These are phyloP conservation scores for Fusarium luffae DNA, from an alignment of 2,329 filamentous ascomycete genomes.

Conservation along the genomic window DNA sequence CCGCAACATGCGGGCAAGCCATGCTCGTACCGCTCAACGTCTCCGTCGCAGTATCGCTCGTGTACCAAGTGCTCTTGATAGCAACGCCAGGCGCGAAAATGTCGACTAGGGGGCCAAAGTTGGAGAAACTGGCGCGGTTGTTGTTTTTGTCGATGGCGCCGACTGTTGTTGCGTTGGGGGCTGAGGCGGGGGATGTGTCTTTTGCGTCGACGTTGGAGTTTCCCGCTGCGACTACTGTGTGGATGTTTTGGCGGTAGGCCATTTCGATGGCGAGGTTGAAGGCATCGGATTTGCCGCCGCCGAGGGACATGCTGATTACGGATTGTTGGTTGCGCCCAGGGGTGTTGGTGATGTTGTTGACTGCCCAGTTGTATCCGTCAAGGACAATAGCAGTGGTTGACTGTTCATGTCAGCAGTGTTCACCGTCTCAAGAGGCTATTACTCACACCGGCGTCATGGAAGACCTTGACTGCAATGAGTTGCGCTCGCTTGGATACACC, in stretches of 20 bases:
- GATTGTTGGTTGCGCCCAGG: constrained; percentile 55
- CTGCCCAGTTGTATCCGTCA: constrained; percentile 54
- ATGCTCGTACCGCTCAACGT: constrained; percentile 70
- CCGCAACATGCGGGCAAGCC: constrained; percentile 70
- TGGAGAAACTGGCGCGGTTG: constrained; percentile 58
- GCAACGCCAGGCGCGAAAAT: constrained; percentile 62
- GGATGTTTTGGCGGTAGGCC: constrained; percentile 59
- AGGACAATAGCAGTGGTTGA: constrained; percentile 44
- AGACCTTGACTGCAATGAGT: constrained; percentile 60
- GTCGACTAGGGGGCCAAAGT: constrained; percentile 61
- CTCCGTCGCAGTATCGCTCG: constrained; percentile 54
- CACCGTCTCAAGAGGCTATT: accelerated
- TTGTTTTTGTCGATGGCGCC: constrained; percentile 58
- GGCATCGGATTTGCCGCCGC: constrained; percentile 56
- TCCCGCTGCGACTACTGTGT: constrained; percentile 66
- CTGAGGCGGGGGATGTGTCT: constrained; percentile 60
- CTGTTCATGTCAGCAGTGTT: constrained; percentile 29
- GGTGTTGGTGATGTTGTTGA: constrained; percentile 54
- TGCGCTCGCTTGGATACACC: constrained; percentile 59
- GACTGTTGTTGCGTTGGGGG: constrained; percentile 62
- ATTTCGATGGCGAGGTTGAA: constrained; percentile 62
- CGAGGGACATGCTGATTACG: constrained; percentile 68
- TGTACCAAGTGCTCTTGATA: constrained; percentile 60
- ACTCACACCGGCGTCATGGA: constrained; percentile 45
- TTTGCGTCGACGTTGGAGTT: constrained; percentile 58